These are phyloP conservation scores for Inosperma sp. DNA, from an alignment of 768 basidiomycete genomes.

Conservation along the genomic window DNA sequence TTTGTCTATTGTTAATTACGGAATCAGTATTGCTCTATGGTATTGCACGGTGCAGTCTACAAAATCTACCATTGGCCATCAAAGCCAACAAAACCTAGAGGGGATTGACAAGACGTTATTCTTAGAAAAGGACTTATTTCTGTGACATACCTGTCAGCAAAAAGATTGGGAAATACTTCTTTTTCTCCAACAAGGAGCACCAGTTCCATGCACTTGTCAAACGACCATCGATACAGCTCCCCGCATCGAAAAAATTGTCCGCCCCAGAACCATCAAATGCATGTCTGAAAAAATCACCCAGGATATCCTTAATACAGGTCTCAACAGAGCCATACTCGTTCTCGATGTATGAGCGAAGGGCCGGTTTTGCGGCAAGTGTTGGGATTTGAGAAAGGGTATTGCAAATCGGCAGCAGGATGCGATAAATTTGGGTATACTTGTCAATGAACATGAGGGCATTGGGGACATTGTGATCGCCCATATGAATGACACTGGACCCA, in stretches of 20 bases:
- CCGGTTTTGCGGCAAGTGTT: constrained; percentile 59
- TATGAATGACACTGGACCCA: constrained; percentile 82
- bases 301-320: constrained; percentile 61
- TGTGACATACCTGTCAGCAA: constrained; percentile 61
- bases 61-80: constrained; percentile 75
- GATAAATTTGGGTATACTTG: constrained; percentile 90
- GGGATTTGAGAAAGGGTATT: constrained; percentile 75
- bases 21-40: not conserved
- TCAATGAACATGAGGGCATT: constrained; percentile 88
- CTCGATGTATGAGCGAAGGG: constrained; percentile 71
- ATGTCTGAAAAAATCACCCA: constrained; percentile 82
- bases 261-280: constrained; percentile 90
- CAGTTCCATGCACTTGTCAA: constrained; percentile 92
- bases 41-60: not conserved
- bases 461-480: constrained; percentile 84
- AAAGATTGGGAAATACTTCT: constrained; percentile 77
- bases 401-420: constrained; percentile 83
- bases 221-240: constrained; percentile 79
- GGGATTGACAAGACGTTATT: constrained; percentile 4
- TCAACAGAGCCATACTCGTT: constrained; percentile 78
- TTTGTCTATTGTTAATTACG: not conserved
- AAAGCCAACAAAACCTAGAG: constrained; percentile 73
- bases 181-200: constrained; percentile 84
- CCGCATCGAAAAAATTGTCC: constrained; percentile 86
- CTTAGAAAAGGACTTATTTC: not conserved